These are phyloP conservation scores for Suillus subaureus DNA, from an alignment of 768 basidiomycete genomes.

Conservation along the genomic window DNA sequence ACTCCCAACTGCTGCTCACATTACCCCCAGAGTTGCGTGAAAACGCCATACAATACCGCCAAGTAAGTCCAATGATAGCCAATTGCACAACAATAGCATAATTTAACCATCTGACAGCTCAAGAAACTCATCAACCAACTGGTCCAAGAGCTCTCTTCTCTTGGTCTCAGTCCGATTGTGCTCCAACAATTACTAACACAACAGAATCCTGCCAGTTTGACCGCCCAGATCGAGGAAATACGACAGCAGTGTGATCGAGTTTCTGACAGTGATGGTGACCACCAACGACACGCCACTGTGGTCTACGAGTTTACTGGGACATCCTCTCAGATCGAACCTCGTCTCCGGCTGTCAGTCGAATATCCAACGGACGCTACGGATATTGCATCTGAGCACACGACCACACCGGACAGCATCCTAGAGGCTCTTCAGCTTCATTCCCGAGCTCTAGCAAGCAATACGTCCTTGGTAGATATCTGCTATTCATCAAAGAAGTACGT, in stretches of 20 bases:
- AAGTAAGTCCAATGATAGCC: slow-evolving; percentile 44
- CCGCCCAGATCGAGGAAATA: slow-evolving; percentile 1
- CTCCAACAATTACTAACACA: slow-evolving; percentile 45
- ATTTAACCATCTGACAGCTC: slow-evolving; percentile 54
- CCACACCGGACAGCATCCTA: slow-evolving; percentile 16
- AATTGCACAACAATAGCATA: too few species aligned
- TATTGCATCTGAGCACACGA: slow-evolving; percentile 6
- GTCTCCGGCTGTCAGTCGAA: slow-evolving; percentile 53
- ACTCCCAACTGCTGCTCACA: slow-evolving; percentile 57
- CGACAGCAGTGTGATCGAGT: slow-evolving; percentile 6
- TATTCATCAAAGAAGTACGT: slow-evolving; percentile 1
- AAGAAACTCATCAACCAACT: slow-evolving; percentile 89
- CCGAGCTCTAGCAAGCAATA: slow-evolving; percentile 1
- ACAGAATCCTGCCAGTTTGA: slow-evolving; percentile 14
- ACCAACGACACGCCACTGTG: slow-evolving; percentile 30
- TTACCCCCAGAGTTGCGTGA: slow-evolving; percentile 78
- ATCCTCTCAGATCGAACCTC: slow-evolving; percentile 55
- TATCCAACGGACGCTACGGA: slow-evolving; percentile 3
- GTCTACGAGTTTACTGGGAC: slow-evolving; percentile 59
- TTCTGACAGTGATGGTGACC: neutral
- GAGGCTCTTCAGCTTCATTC: slow-evolving; percentile 12
- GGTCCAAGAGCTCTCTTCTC: slow-evolving; percentile 70
- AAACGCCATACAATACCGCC: slow-evolving; percentile 83
- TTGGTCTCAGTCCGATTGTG: slow-evolving; percentile 60
- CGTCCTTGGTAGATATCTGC: neutral